Conservation (phyloP, 805 yeast genomes). For the Peterozyma toletana region DNA sequence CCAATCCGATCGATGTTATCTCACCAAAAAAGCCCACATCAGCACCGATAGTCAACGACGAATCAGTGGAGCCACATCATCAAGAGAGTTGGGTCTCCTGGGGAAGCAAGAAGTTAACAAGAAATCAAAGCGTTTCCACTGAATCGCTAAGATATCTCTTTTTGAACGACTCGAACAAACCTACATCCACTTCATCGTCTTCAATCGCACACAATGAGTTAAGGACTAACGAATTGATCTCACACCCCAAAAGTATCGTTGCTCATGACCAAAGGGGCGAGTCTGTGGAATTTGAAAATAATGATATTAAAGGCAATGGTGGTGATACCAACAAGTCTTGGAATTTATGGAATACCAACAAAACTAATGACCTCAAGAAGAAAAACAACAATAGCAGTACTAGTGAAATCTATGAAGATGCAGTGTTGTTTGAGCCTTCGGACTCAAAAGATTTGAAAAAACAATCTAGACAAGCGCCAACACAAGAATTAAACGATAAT, state of each 20-base stretch:
- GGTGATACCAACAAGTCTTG: background rate
- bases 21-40: background rate
- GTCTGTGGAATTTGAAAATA: conserved; percentile 1
- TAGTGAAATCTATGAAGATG: conserved; percentile 9
- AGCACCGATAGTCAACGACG: background rate
- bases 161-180: background rate
- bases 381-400: background rate
- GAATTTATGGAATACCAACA: conserved; percentile 2
- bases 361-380: background rate
- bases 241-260: conserved; percentile 4
- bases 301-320: background rate
- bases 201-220: background rate
- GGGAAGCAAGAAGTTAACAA: conserved; percentile 5
- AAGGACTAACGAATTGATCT: conserved; percentile 1
- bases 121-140: conserved; percentile 4
- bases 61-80: background rate
- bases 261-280: conserved; percentile 1
- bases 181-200: background rate
- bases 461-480: conserved; percentile 7
- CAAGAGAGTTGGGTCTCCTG: conserved; percentile 7
- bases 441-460: conserved; percentile 8
- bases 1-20: background rate
- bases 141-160: conserved; percentile 8
- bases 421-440: conserved; percentile 16
- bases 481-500: background rate